phyloP scores from a whole-genome alignment of 768 basidiomycete species.

The Phaffia tasmanica region DNA sequence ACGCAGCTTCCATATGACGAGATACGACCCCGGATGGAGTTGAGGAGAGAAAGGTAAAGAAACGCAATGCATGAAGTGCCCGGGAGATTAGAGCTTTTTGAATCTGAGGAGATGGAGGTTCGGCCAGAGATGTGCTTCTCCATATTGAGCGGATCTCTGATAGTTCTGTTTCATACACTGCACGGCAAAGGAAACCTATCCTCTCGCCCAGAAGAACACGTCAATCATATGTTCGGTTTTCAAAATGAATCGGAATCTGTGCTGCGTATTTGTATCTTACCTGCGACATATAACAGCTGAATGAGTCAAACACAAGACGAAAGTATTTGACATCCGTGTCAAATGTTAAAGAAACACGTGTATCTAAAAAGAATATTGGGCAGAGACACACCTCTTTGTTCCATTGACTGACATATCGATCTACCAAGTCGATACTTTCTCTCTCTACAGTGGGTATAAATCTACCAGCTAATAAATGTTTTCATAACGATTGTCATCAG shows the following conservation, averaged over 20 bases:
- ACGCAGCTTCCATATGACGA: slow-evolving; percentile 56
- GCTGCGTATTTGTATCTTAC: too few relatives aligned
- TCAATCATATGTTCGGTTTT: too few relatives aligned
- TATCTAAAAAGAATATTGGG: slow-evolving; percentile 35
- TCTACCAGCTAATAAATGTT: slow-evolving; percentile 44
- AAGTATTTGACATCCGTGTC: neutral
- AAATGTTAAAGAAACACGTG: slow-evolving; percentile 34
- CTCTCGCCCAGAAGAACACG: slow-evolving; percentile 34
- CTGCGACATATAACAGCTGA: too few relatives aligned
- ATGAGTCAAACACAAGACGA: neutral
- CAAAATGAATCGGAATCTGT: too few relatives aligned
- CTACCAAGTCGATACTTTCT: slow-evolving; percentile 84
- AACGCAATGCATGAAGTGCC: slow-evolving; percentile 67
- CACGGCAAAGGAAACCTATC: slow-evolving; percentile 68
- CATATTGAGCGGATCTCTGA: slow-evolving; percentile 35
- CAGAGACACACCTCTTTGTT: slow-evolving; percentile 57
- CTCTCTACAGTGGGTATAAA: slow-evolving; percentile 95
- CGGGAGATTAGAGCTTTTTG: slow-evolving; percentile 46
- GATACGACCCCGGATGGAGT: slow-evolving; percentile 78
- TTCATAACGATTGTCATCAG: too few relatives aligned
- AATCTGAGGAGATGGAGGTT: slow-evolving; percentile 1
- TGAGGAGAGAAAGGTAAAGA: slow-evolving; percentile 79
- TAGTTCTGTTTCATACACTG: slow-evolving; percentile 77
- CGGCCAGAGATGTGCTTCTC: neutral
- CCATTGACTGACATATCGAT: slow-evolving; percentile 62